Percentiles rank a stretch among this genome's conserved stretches.
phyloP scores from a whole-genome alignment of 1,284 basidiomycete species.

The Naganishia albida region DNA sequence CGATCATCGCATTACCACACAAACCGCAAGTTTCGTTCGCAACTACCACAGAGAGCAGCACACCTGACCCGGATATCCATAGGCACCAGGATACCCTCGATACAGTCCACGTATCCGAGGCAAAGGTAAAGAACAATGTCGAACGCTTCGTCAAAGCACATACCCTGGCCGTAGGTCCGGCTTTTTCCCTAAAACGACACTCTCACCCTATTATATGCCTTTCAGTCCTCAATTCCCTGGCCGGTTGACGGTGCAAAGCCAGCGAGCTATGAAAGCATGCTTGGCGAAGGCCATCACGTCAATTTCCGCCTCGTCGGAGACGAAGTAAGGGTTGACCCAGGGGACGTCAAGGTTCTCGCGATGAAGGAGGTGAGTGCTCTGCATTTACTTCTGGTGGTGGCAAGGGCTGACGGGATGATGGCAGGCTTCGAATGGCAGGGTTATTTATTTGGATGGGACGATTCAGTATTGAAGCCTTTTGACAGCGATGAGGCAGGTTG shows the following conservation, averaged over 20 bases:
- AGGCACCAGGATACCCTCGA: constrained; percentile 16
- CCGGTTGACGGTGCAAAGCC: not conserved
- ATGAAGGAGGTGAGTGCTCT: constrained; percentile 42
- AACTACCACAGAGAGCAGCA: not conserved
- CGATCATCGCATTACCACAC: constrained; percentile 44
- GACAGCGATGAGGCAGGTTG: not conserved
- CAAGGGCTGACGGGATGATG: not conserved
- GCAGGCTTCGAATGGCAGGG: constrained; percentile 46
- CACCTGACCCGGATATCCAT: too few species aligned
- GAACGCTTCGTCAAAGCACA: constrained; percentile 48
- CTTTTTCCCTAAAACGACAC: not conserved
- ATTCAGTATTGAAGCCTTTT: constrained; percentile 32
- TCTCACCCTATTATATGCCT: not conserved
- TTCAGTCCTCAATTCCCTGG: constrained; percentile 24
- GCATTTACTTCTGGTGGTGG: not conserved
- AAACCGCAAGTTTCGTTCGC: constrained; percentile 44
- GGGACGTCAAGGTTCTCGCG: constrained; percentile 44
- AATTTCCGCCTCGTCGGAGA: constrained; percentile 38
- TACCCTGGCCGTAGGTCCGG: constrained; percentile 43
- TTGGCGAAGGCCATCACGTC: constrained; percentile 39
- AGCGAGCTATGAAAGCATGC: constrained; percentile 34
- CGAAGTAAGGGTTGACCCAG: constrained; percentile 43
- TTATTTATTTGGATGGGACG: constrained; percentile 47
- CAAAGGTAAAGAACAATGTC: constrained; percentile 39
- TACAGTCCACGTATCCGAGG: constrained; percentile 35